Conservation (phyloP, 2,329 filamentous ascomycete species). For the Epicoccum nigrum region DNA sequence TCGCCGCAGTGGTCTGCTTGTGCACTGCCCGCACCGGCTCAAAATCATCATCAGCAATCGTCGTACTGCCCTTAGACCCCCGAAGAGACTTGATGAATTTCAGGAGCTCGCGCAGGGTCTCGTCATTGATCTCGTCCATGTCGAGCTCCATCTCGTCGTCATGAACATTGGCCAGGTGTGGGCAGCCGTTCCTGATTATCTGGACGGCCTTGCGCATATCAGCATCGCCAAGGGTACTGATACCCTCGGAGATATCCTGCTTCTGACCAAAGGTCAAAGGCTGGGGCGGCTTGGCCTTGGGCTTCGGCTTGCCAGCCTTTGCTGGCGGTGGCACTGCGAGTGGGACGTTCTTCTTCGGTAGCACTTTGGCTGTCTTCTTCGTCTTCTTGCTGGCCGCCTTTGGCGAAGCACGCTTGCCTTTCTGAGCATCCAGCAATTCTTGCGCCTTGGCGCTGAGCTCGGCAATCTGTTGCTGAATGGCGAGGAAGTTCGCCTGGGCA, state of each 20-base stretch:
- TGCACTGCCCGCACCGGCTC: slow-evolving; percentile 51
- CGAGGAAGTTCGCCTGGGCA: slow-evolving; percentile 53
- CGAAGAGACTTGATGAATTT: slow-evolving; percentile 57
- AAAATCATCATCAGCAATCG: slow-evolving; percentile 56
- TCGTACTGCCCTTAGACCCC: slow-evolving; percentile 44
- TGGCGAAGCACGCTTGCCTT: slow-evolving; percentile 62
- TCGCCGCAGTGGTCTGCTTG: slow-evolving; percentile 51
- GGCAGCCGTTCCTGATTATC: slow-evolving; percentile 85
- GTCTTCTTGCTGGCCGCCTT: slow-evolving; percentile 57
- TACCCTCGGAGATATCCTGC: slow-evolving; percentile 85
- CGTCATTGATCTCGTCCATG: slow-evolving; percentile 63
- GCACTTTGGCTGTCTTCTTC: slow-evolving; percentile 34
- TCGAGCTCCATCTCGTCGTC: slow-evolving; percentile 70
- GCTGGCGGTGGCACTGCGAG: slow-evolving; percentile 38
- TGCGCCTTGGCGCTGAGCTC: slow-evolving; percentile 70
- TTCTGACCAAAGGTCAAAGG: slow-evolving; percentile 82
- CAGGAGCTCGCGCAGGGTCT: slow-evolving; percentile 62
- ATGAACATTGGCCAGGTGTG: slow-evolving; percentile 65
- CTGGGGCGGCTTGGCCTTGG: slow-evolving; percentile 62
- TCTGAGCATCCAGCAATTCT: slow-evolving; percentile 49
- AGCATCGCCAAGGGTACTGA: slow-evolving; percentile 78
- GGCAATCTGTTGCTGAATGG: slow-evolving; percentile 70
- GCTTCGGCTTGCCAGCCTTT: slow-evolving; percentile 52
- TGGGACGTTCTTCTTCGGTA: slow-evolving; percentile 38
- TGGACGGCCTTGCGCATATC: slow-evolving; percentile 81